Conservation (phyloP, 495 filamentous ascomycete genomes). For the Aspergillus panamensis region DNA sequence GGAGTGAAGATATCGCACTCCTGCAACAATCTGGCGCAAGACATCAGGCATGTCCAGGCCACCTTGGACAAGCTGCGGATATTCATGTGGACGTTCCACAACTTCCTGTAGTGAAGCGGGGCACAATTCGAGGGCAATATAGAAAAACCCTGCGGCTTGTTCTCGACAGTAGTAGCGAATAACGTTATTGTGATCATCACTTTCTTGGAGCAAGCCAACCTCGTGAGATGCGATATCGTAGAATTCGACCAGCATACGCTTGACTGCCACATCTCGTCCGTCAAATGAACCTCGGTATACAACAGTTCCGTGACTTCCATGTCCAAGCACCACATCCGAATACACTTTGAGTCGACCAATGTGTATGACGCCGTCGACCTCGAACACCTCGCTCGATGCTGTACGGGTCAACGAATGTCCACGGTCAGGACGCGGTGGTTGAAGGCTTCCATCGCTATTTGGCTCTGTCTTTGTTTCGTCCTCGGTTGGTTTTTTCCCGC, state of each 20-base stretch:
- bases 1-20: slow-evolving; percentile 82
- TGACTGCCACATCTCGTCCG: slow-evolving; percentile 89
- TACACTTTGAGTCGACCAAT: slow-evolving; percentile 73
- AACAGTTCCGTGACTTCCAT: slow-evolving; percentile 80
- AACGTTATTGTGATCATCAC: slow-evolving; percentile 93
- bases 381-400: slow-evolving; percentile 38
- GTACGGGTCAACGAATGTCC: slow-evolving; percentile 48
- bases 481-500: slow-evolving; percentile 51
- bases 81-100: slow-evolving; percentile 63
- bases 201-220: slow-evolving; percentile 82
- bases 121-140: slow-evolving; percentile 95
- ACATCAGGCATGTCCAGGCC: slow-evolving; percentile 58
- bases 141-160: slow-evolving; percentile 83
- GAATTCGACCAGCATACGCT: slow-evolving; percentile 92
- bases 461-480: slow-evolving; percentile 39
- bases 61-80: slow-evolving; percentile 53
- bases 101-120: slow-evolving; percentile 89
- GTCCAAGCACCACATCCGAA: slow-evolving; percentile 69
- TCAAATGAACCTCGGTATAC: slow-evolving; percentile 85
- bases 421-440: slow-evolving; percentile 51
- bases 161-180: slow-evolving; percentile 94
- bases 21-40: slow-evolving; percentile 80
- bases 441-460: slow-evolving; percentile 36
- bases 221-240: slow-evolving; percentile 95
- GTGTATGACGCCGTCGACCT: slow-evolving; percentile 54